Percentiles rank a stretch among this genome's conserved stretches.
Conservation (phyloP, 495 filamentous ascomycete genomes). For the Penicillium parvum region DNA sequence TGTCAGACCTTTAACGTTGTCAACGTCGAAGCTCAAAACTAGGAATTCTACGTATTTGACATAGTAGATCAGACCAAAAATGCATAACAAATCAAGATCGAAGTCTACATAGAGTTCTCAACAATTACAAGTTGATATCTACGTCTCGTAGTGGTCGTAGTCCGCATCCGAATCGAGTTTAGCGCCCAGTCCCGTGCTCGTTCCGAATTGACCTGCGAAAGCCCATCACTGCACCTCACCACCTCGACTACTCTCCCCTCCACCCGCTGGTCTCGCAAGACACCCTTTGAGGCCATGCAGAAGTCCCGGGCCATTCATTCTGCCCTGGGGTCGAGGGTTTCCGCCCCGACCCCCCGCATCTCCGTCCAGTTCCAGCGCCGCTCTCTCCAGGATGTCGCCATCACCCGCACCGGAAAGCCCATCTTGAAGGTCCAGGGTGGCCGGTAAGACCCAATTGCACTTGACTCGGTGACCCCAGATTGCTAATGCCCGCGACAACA, state of each 20-base stretch:
- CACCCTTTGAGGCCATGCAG: conserved; percentile 46
- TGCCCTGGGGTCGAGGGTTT: conserved; percentile 41
- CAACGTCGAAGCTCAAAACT: too few relatives aligned
- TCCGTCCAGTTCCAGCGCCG: conserved; percentile 48
- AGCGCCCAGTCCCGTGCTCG: conserved; percentile 42
- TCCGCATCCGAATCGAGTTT: conserved; percentile 30
- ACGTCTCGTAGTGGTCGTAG: too few relatives aligned
- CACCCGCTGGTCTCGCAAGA: conserved; percentile 30
- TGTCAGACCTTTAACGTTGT: conserved; percentile 19
- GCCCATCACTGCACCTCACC: conserved; percentile 29
- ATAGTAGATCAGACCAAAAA: too few relatives aligned
- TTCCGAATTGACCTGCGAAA: conserved; percentile 33
- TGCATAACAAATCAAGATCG: neutral
- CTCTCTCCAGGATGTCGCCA: conserved; percentile 70
- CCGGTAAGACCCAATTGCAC: conserved; percentile 54
- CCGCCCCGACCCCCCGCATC: conserved; percentile 38
- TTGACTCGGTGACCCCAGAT: neutral
- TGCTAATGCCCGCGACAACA: conserved; percentile 38
- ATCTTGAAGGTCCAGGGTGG: conserved; percentile 78
- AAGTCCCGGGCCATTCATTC: conserved; percentile 46
- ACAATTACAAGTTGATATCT: neutral
- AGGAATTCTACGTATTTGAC: too few relatives aligned
- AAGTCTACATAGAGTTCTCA: neutral
- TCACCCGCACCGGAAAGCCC: conserved; percentile 83
- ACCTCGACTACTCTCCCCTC: conserved; percentile 33